These are phyloP conservation scores for Rhizoclosmatium sp. DNA, from an alignment of 192 early-diverging fungal species.

Conservation along the genomic window DNA sequence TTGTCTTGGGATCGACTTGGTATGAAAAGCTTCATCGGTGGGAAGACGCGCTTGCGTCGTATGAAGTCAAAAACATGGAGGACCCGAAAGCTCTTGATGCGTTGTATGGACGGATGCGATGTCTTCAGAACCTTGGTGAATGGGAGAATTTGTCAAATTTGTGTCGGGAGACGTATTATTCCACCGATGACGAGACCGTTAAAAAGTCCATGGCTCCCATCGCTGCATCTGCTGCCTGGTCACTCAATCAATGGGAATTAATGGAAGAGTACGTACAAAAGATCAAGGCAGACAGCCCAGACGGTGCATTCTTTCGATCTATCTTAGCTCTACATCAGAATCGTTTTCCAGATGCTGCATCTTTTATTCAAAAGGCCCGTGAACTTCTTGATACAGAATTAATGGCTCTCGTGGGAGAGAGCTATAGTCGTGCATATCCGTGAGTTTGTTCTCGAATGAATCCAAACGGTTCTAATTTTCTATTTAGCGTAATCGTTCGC, in stretches of 20 bases:
- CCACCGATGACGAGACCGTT: constrained; percentile 57
- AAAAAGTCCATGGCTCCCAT: constrained; percentile 45
- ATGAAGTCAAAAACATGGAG: constrained; percentile 64
- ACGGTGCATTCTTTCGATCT: constrained; percentile 78
- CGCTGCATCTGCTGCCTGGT: constrained; percentile 86
- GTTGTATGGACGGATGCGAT: constrained; percentile 76
- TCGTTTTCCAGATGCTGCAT: constrained; percentile 67
- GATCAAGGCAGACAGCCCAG: constrained; percentile 70
- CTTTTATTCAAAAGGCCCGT: constrained; percentile 74
- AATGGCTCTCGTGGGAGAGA: constrained; percentile 79
- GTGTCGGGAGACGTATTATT: constrained; percentile 74
- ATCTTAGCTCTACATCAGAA: constrained; percentile 76
- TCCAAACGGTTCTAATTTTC: constrained; percentile 39
- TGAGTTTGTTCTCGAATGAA: constrained; percentile 3
- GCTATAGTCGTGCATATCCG: constrained; percentile 82
- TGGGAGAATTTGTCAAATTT: constrained; percentile 78
- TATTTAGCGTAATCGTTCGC: constrained; percentile 74
- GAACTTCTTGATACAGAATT: constrained; percentile 77
- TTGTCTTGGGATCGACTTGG: constrained; percentile 68
- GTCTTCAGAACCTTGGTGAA: constrained; percentile 82
- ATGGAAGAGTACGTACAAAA: constrained; percentile 80
- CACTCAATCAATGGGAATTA: constrained; percentile 73
- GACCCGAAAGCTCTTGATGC: constrained; percentile 52
- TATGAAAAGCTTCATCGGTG: constrained; percentile 84
- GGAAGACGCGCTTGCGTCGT: constrained; percentile 82